Conservation (phyloP, 1,139 yeast species). For the Lodderomyces oxycetoniae region DNA sequence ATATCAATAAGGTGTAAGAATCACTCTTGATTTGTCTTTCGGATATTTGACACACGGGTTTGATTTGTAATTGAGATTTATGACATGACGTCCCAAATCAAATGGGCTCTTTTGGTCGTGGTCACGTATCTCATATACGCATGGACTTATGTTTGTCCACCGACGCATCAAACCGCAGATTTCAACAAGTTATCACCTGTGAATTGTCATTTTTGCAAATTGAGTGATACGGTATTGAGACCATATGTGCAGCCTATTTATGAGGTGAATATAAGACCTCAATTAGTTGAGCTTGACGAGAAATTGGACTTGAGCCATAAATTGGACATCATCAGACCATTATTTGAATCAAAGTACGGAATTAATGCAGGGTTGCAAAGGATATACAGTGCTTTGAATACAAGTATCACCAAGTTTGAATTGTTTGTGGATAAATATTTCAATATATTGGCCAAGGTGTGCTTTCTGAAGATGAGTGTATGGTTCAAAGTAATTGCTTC, state of each 20-base stretch:
- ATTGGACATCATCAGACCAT: constrained; percentile 3
- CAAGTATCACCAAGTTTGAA: too few species aligned
- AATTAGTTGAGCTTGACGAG: constrained; percentile 1
- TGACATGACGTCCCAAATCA: background rate
- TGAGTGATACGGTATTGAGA: constrained; percentile 10
- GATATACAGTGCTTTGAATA: too few species aligned
- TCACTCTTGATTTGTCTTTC: too few species aligned
- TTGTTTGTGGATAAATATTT: too few species aligned
- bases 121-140: constrained; percentile 11
- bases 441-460: too few species aligned
- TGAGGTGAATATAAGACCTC: constrained; percentile 10
- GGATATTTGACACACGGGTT: too few species aligned
- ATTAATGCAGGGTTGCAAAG: background rate
- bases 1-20: too few species aligned
- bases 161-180: constrained; percentile 3
- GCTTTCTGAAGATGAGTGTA: too few species aligned
- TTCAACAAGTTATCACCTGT: constrained; percentile 11
- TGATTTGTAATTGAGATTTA: too few species aligned
- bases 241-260: constrained; percentile 13
- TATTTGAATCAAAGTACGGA: background rate
- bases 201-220: constrained; percentile 14
- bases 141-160: constrained; percentile 15
- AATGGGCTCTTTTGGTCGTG: constrained; percentile 5
- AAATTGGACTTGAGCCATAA: constrained; percentile 1
- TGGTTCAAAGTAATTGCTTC: too few species aligned